phyloP scores from a whole-genome alignment of 2,329 filamentous ascomycete genomes.

The Coleophoma eucalyptorum region DNA sequence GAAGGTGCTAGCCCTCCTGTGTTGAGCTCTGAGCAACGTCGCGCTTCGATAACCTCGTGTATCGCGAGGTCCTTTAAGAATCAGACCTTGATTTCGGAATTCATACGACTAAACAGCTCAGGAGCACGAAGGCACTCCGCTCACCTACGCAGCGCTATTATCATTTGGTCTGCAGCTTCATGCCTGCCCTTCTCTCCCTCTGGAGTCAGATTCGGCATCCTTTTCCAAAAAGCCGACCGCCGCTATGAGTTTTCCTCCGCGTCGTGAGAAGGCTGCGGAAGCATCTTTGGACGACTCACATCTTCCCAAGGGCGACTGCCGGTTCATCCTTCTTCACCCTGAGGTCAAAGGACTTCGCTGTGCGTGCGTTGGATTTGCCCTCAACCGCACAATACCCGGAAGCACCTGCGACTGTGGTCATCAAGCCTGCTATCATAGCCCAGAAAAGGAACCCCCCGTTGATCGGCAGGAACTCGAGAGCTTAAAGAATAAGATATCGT shows the following conservation, averaged over 20 bases:
- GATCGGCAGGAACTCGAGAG: slow-evolving; percentile 44
- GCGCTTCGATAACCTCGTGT: not conserved
- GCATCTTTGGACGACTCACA: slow-evolving; percentile 35
- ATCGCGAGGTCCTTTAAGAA: slow-evolving; percentile 1
- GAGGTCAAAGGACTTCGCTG: slow-evolving; percentile 55
- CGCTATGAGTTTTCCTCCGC: slow-evolving; percentile 23
- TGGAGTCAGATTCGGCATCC: slow-evolving; percentile 17
- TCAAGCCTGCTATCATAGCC: slow-evolving; percentile 54
- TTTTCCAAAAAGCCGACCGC: slow-evolving; percentile 1
- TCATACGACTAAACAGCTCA: not conserved
- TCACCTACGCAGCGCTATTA: not conserved
- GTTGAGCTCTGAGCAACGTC: not conserved
- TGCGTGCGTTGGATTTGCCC: slow-evolving; percentile 53
- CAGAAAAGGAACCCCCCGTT: slow-evolving; percentile 34
- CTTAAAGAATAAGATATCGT: slow-evolving; percentile 41
- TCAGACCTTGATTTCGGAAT: not conserved
- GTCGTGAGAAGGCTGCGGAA: slow-evolving; percentile 21
- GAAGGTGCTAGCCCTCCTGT: not conserved
- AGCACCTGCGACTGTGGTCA: slow-evolving; percentile 57
- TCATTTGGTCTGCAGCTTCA: slow-evolving; percentile 6
- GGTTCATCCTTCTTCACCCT: slow-evolving; percentile 53
- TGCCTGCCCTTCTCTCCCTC: slow-evolving; percentile 16
- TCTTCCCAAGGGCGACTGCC: slow-evolving; percentile 54
- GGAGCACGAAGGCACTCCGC: not conserved
- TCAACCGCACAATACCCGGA: slow-evolving; percentile 49